Base-by-base conservation (phyloP, 164 flowering plant genomes). In the Annona squamosa region DNA sequence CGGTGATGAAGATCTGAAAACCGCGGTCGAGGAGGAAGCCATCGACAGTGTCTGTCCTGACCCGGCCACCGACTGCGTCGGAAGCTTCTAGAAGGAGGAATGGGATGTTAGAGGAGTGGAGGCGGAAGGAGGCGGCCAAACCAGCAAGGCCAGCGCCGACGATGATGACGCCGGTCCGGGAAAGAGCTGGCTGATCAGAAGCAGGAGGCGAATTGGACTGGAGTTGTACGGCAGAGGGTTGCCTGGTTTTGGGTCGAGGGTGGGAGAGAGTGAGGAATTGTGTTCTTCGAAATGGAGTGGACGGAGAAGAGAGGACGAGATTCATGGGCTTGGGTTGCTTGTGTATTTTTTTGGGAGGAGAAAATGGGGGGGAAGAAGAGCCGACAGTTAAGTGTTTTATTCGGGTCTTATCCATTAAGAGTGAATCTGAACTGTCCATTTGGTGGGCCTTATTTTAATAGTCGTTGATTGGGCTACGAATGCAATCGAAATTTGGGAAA, bases 91-190 rank as follows among this genome's bases (percentile, higher is more conserved):
- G 77, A 70, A 94, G 90, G 79, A 86, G 77, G 82, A 89, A 94
- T 4, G 97, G 97, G 76, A 87, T 83, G 77, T 82, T 77, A 1
- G 74, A 76, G 66, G 95, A 81, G 67, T 78, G 74, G 71, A 94
- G 91, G 3, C 80, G 85, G 68, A 80, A 83, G 5, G 99, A 97
- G n/a, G 99, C 99, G 44, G 99, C 90, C 12, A 94, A 78, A 12
- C 99, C 99, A 56, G 99, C 87, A 5, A 92, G 94, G n/a, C 97
- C 97, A 19, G 86, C 99, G 46, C 99, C 99, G 73, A 94, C 48
- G 48, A 94, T 71, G 46, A 90, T 76, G 80, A 85, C 94, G 3
- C 86, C 82, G 47, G 92, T 79, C 44, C 75, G 73, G 1, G 13
- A 70, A 2, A 47, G 62, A 43, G 77, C 44, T 37, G 80, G 67